Conservation (phyloP, 129 eudicot species). For the Artemisia annua region DNA sequence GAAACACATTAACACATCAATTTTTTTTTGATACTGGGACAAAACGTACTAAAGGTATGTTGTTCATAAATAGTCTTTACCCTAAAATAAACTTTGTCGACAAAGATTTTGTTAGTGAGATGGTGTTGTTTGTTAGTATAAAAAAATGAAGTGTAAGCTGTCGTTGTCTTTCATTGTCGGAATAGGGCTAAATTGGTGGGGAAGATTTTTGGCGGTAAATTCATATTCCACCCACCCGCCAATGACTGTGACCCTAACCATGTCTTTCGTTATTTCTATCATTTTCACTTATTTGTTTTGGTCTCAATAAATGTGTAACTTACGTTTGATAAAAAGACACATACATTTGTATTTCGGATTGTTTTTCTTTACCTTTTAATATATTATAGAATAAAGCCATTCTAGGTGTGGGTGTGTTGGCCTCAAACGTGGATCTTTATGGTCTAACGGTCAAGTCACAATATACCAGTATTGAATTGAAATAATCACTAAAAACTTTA, state of each 20-base stretch:
- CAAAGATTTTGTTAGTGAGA: not conserved
- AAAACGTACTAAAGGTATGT: too few relatives aligned
- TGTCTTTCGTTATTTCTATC: constrained; percentile 6
- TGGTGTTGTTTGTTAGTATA: constrained; percentile 31
- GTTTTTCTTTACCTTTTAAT: not conserved
- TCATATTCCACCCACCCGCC: constrained; percentile 61
- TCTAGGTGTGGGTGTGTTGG: too few relatives aligned
- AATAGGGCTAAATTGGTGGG: constrained; percentile 65
- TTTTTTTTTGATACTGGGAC: too few relatives aligned
- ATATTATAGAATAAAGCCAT: not conserved
- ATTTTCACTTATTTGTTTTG: not conserved
- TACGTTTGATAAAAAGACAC: not conserved
- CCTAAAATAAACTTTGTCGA: too few relatives aligned
- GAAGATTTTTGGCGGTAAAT: constrained; percentile 54
- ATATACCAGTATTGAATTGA: too few relatives aligned
- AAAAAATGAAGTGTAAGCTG: constrained; percentile 22
- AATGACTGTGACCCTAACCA: constrained; percentile 48
- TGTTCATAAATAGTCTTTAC: too few relatives aligned
- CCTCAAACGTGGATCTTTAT: too few relatives aligned
- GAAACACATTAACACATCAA: too few relatives aligned
- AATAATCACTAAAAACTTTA: too few relatives aligned
- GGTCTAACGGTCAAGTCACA: too few relatives aligned
- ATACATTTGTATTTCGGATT: not conserved
- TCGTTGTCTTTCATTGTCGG: constrained; percentile 44
- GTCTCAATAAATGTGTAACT: not conserved